Percentiles rank a stretch among this genome's conserved stretches.
These are phyloP conservation scores for Beauveria australis DNA, from an alignment of 2,329 filamentous ascomycete species.

Conservation along the genomic window DNA sequence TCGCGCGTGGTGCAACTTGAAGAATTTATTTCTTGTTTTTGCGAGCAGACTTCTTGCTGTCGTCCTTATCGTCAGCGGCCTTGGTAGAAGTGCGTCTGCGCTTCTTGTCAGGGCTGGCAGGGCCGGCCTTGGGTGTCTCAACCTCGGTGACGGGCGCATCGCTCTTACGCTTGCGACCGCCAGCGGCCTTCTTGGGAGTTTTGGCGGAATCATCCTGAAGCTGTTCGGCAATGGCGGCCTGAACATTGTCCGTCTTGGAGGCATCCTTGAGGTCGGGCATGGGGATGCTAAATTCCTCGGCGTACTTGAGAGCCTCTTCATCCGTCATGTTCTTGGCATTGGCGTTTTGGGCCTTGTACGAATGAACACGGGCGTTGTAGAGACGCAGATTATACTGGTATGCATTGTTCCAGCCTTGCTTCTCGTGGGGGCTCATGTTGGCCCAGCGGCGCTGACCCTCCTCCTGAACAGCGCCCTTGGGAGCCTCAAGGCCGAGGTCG, in stretches of 20 bases:
- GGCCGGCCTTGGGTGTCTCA: conserved; percentile 31
- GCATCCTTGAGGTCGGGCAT: conserved; percentile 41
- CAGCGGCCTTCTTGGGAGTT: conserved; percentile 48
- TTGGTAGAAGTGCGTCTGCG: conserved; percentile 49
- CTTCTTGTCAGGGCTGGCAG: conserved; percentile 55
- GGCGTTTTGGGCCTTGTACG: conserved; percentile 53
- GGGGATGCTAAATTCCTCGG: conserved; percentile 48
- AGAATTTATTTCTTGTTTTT: conserved; percentile 45
- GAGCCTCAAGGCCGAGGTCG: conserved; percentile 66
- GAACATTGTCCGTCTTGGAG: conserved; percentile 35
- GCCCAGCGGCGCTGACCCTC: conserved; percentile 84
- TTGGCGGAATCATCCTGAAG: conserved; percentile 43
- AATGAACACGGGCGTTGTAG: conserved; percentile 57
- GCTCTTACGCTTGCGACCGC: conserved; percentile 49
- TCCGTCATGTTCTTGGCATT: conserved; percentile 54
- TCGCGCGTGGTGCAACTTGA: background rate
- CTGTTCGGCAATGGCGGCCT: conserved; percentile 52
- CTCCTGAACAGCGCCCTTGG: conserved; percentile 79
- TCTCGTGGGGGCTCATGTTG: conserved; percentile 65
- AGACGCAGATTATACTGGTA: conserved; percentile 60
- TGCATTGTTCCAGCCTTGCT: conserved; percentile 59
- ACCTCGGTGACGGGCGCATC: conserved; percentile 34
- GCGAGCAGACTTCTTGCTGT: conserved; percentile 51
- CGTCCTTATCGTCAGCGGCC: conserved; percentile 44
- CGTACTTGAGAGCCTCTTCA: conserved; percentile 51